These are phyloP conservation scores for Didymella sp. DNA, from an alignment of 2,329 filamentous ascomycete species.

Conservation along the genomic window DNA sequence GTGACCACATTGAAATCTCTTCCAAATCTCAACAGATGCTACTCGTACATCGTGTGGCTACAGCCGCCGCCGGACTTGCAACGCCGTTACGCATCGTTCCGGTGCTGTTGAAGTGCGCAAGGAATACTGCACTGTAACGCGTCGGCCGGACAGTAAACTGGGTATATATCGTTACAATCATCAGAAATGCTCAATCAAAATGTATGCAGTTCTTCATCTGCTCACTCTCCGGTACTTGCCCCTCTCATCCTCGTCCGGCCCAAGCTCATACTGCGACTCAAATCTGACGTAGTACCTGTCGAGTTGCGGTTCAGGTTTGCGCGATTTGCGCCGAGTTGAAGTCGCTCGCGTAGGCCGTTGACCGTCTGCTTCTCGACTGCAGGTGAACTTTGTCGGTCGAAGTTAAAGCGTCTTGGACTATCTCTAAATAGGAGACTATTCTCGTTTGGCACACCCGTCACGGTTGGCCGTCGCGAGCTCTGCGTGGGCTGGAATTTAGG, in stretches of 20 bases:
- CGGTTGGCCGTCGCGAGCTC: conserved; percentile 42
- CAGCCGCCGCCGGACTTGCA: conserved; percentile 1
- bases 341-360: conserved; percentile 31
- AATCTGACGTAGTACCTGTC: conserved; percentile 34
- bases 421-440: conserved; percentile 40
- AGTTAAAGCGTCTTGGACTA: conserved; percentile 35
- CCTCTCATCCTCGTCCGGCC: conserved; percentile 39
- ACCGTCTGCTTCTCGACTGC: conserved; percentile 42
- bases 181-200: conserved; percentile 29
- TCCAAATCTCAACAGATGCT: conserved; percentile 14
- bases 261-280: conserved; percentile 41
- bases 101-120: not conserved
- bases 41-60: not conserved
- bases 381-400: conserved; percentile 41
- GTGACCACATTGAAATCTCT: not conserved
- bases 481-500: conserved; percentile 39
- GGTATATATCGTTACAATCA: conserved; percentile 42
- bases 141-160: conserved; percentile 30
- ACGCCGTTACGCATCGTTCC: conserved; percentile 8
- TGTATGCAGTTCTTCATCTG: conserved; percentile 16
- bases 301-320: conserved; percentile 39
- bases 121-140: conserved; percentile 13
- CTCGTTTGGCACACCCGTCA: conserved; percentile 32
- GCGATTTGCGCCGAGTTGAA: conserved; percentile 36
- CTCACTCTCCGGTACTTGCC: conserved; percentile 45